Conservation (phyloP, 176 grass and related monocot species). For the Musa itinerans region DNA sequence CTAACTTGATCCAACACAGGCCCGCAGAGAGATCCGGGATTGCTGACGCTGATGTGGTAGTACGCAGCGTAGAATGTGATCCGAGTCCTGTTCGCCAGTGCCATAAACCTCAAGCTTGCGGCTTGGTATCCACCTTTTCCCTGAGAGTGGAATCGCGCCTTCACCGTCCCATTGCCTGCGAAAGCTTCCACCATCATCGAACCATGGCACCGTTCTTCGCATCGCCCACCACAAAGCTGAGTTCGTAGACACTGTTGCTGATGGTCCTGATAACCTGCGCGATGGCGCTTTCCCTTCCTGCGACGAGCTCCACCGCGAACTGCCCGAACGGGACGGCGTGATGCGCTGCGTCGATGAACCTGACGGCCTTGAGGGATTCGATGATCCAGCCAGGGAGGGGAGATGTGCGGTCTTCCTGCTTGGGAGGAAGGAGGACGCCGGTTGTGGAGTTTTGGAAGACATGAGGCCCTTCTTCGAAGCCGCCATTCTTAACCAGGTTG, state of each 20-base stretch:
- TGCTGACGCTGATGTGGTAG: constrained; percentile 68
- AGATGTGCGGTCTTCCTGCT: constrained; percentile 72
- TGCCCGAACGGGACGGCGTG: constrained; percentile 62
- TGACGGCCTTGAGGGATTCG: constrained; percentile 94
- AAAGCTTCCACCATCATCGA: constrained; percentile 89
- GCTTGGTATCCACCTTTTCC: constrained; percentile 41
- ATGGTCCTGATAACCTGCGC: constrained; percentile 90
- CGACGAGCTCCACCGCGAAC: constrained; percentile 85
- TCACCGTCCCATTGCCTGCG: constrained; percentile 63
- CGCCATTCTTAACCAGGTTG: constrained; percentile 84
- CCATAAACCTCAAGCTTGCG: constrained; percentile 53
- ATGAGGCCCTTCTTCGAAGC: constrained; percentile 31
- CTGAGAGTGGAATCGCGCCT: constrained; percentile 58
- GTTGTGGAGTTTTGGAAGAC: constrained; percentile 70
- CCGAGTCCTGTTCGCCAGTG: constrained; percentile 36
- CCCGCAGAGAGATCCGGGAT: constrained; percentile 70
- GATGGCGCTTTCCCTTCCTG: constrained; percentile 86
- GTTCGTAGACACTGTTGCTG: constrained; percentile 51
- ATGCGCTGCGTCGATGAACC: constrained; percentile 72
- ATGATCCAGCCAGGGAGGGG: constrained; percentile 94
- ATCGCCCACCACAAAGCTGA: constrained; percentile 72
- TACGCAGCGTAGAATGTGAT: constrained; percentile 92
- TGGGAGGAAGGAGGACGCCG: constrained; percentile 25
- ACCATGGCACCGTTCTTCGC: constrained; percentile 80
- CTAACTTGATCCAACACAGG: constrained; percentile 78